Base-by-base conservation (phyloP, 371 early-diverging fungal genomes). In the Mortierella sp. region DNA sequence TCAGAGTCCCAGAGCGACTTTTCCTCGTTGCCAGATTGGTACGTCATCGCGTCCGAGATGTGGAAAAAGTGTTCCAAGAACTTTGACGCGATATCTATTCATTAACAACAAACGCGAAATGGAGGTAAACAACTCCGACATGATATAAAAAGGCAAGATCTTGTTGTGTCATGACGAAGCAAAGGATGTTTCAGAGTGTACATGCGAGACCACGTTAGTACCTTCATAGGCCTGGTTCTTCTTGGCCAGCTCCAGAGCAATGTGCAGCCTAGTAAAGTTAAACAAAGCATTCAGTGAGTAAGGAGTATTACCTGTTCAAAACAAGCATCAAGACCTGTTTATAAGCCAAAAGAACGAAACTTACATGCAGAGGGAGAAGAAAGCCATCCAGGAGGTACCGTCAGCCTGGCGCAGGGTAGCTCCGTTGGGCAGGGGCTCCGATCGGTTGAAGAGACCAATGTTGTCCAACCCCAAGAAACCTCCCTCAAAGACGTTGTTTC, bases 21-120 rank as follows among this genome's bases (percentile, higher is more conserved):
- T 44, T 82, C 76, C 27, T 80, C 71, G 29, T 72, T 79, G 7
- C 55, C 49, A 4, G 87, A 74, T n/a, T 88, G 75, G 24, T 88
- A 86, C 21, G 87, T 88, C 87, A 80, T 85, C 2, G 90, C 90
- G 68, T 90, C 89, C 55, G 90, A 89, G 68, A 90, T 89, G 73
- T 89, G 88, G 77, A 90, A 84, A 76, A 89, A 90, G 82, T 90
- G 90, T 73, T 90, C 89, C 73, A 90, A 76, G 86, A 89, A 90
- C 77, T 89, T 85, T 56, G 86, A 85, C 6, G 86, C 82, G 48
- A 85, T 85, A 43, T 85, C 86, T 83, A 75, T 18, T 12, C 27
- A 65, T 32, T 74, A 54, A 16, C 10, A 46, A 46, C 11, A 46
- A 46, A 46, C 48, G 14, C 11, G 48, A 46, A 1, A 46, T 46